Conservation (phyloP, 495 filamentous ascomycete species). For the Hyaloscypha bicolor region DNA sequence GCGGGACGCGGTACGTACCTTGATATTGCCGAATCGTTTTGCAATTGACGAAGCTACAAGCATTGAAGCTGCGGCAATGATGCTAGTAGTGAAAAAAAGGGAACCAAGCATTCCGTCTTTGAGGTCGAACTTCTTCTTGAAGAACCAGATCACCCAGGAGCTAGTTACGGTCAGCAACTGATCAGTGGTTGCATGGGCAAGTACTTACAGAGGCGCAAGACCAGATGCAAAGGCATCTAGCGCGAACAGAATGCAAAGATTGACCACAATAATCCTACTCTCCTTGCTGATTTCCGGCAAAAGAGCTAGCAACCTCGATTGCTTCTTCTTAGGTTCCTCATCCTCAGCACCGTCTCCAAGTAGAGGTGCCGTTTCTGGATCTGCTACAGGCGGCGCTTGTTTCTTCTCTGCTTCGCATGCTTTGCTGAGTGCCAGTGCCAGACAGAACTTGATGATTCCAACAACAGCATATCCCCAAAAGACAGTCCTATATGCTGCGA, state of each 20-base stretch:
- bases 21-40: conserved; percentile 75
- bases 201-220: conserved; percentile 65
- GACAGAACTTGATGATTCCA: conserved; percentile 64
- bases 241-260: conserved; percentile 74
- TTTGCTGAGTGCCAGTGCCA: conserved; percentile 60
- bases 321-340: conserved; percentile 25
- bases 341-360: conserved; percentile 37
- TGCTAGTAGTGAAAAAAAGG: conserved; percentile 66
- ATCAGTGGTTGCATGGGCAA: conserved; percentile 4
- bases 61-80: conserved; percentile 68
- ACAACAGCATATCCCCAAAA: conserved; percentile 72
- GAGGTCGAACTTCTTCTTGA: conserved; percentile 74
- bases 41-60: conserved; percentile 76
- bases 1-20: conserved; percentile 38
- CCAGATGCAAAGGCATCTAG: conserved; percentile 81
- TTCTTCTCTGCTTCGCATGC: conserved; percentile 58
- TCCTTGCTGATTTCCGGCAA: conserved; percentile 57
- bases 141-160: conserved; percentile 75
- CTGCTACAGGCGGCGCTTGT: conserved; percentile 23
- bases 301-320: conserved; percentile 22
- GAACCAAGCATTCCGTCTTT: conserved; percentile 69
- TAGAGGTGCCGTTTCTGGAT: conserved; percentile 49
- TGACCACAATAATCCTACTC: conserved; percentile 62
- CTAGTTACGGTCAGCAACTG: conserved; percentile 28
- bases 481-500: conserved; percentile 65